Conservation (phyloP, 805 yeast genomes). For the Nakazawaea holstii region DNA sequence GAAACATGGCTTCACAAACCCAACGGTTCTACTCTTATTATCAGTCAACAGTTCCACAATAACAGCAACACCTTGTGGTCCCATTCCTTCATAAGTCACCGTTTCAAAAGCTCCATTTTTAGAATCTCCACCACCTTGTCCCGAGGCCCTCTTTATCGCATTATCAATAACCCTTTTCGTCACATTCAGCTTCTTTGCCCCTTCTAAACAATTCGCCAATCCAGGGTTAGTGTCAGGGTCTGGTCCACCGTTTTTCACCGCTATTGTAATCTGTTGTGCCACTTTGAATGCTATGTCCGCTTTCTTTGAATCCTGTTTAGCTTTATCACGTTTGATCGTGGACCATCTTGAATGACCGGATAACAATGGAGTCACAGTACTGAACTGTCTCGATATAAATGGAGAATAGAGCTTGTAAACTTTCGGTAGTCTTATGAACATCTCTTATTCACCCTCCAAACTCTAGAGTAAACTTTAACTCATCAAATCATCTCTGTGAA, state of each 20-base stretch:
- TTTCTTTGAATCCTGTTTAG: conserved; percentile 80
- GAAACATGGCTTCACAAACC: conserved; percentile 69
- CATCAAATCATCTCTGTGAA: too few relatives aligned
- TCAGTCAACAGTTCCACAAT: conserved; percentile 86
- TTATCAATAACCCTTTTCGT: conserved; percentile 81
- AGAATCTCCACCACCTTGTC: conserved; percentile 48
- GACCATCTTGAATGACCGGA: conserved; percentile 97
- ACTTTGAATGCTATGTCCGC: conserved; percentile 64
- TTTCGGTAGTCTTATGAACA: too few relatives aligned
- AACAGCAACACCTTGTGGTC: conserved; percentile 87
- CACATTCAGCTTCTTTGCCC: conserved; percentile 71
- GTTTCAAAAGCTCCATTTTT: conserved; percentile 40
- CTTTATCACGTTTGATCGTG: conserved; percentile 88
- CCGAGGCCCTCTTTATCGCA: conserved; percentile 83
- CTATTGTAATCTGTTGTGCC: conserved; percentile 68
- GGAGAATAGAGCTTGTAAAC: too few relatives aligned
- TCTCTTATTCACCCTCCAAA: too few relatives aligned
- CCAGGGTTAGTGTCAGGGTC: conserved; percentile 59
- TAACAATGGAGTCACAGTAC: conserved; percentile 7
- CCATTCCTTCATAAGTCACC: conserved; percentile 81
- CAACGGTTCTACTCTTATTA: conserved; percentile 77
- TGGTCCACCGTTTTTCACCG: conserved; percentile 67
- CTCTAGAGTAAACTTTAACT: too few relatives aligned
- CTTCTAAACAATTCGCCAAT: conserved; percentile 67
- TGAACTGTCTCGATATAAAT: background rate